A percentile compares a stretch with the other conserved stretches of the same genome.
These are phyloP conservation scores for Macaranga tanarius DNA, from an alignment of 441 rosid genomes.

Conservation along the genomic window DNA sequence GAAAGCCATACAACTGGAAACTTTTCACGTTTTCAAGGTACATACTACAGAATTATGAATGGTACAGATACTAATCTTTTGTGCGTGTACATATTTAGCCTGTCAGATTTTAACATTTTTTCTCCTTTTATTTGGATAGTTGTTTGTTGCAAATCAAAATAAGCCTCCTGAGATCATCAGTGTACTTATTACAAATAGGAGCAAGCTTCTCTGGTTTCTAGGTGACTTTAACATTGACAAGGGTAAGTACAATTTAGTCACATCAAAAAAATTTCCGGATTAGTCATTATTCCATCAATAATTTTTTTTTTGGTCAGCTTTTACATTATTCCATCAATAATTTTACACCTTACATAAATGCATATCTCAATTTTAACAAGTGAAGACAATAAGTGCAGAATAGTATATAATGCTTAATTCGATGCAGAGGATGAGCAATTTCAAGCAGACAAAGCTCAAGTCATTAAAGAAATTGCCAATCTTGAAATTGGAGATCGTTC, in stretches of 20 bases:
- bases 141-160: conserved; percentile 63
- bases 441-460: conserved; percentile 53
- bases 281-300: too few species aligned
- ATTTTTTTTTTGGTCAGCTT: too few species aligned
- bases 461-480: conserved; percentile 47
- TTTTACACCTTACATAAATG: too few species aligned
- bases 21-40: conserved; percentile 75
- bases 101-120: neutral
- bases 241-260: conserved; percentile 27
- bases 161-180: conserved; percentile 55
- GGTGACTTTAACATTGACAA: conserved; percentile 44
- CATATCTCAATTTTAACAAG: too few species aligned
- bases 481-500: conserved; percentile 39
- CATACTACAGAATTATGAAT: too few species aligned
- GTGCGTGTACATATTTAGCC: too few species aligned
- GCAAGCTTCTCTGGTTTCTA: conserved; percentile 58
- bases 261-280: neutral
- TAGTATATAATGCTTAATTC: neutral
- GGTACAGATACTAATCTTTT: too few species aligned
- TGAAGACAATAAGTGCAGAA: too few species aligned
- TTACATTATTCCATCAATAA: too few species aligned
- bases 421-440: conserved; percentile 53
- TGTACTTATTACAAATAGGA: conserved; percentile 46
- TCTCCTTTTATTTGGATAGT: conserved; percentile 27
- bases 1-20: conserved; percentile 52